Evolutionary conservation across 2,329 filamentous ascomycete species (phyloP), one percentile per base, ranked within the genome.

Genomic region (Epicoccum nigrum): DNA sequence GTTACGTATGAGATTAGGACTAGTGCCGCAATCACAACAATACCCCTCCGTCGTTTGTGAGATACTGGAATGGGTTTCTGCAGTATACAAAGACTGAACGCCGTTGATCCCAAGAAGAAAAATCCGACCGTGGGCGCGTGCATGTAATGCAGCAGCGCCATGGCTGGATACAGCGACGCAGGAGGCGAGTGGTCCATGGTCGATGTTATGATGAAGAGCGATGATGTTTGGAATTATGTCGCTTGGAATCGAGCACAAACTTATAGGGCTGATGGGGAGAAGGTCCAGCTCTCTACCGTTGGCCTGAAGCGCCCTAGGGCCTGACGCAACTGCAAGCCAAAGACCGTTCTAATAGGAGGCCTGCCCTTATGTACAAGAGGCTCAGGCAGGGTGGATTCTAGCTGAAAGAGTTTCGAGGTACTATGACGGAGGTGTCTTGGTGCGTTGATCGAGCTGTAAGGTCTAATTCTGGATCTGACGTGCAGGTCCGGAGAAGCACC

Each of bases 121-220:
- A 67, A 66, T 11, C 60, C 69, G 2, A 71, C 62, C 0, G 58
- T 45, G 1, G 70, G 70, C 8, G 69, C 70, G 25, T 73, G 67
- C 55, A 69, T 60, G 34, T 73, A 71, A 45, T 68, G 56, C 27
- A 73, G 53, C 4, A 71, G 56, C n/a, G 47, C 55, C 62, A 67
- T 64, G 19, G 64, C 63, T 15, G 63, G 50, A 23, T 54, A 52
- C 17, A 62, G 58, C 19, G 57, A 28, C 28, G 56, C 42, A 8
- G 46, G 37, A 13, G 55, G 38, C 4, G 31, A 27, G 31, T 55
- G 19, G 7, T 52, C 43, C 49, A 52, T 34, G 7, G 28, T 41
- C 1, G 54, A 20, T 54, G 6, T 15, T 1, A 2, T 15, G 27
- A 40, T 28, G 15, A 19, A 13, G 16, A 17, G 15, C 35, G 35